phyloP scores from a whole-genome alignment of 495 filamentous ascomycete species.

The Hypomontagnella submonticulosa region DNA sequence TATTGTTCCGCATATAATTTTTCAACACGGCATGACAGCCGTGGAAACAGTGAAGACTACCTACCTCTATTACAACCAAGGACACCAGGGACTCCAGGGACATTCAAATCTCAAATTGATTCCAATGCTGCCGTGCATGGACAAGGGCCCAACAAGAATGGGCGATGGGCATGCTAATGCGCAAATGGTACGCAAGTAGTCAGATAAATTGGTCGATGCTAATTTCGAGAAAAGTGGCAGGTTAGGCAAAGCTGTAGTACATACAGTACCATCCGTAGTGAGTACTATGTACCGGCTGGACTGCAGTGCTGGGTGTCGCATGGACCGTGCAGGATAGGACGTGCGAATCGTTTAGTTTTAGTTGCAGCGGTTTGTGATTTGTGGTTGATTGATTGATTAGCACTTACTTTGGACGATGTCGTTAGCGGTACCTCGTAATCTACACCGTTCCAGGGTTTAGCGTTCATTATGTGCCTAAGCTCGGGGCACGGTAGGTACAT shows the following conservation, averaged over 20 bases:
- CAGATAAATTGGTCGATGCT: constrained; percentile 41
- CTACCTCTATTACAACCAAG: no score
- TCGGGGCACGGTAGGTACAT: no score
- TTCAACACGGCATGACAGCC: constrained; percentile 36
- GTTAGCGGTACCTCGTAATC: constrained; percentile 17
- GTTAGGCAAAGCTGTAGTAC: constrained; percentile 18
- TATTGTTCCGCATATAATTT: constrained; percentile 36
- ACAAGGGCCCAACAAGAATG: constrained; percentile 40
- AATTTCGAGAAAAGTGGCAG: constrained; percentile 41
- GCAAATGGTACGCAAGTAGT: constrained; percentile 23
- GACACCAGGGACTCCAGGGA: constrained; percentile 19
- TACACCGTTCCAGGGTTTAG: not conserved
- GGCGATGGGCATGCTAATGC: constrained; percentile 42
- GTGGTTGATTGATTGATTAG: not conserved
- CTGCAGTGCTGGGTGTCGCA: no score
- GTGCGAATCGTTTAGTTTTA: no score
- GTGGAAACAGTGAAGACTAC: constrained; percentile 7
- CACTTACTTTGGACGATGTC: constrained; percentile 3
- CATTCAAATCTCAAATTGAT: constrained; percentile 30
- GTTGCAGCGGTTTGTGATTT: no score
- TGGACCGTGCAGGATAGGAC: no score
- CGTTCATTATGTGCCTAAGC: no score
- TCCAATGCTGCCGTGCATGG: constrained; percentile 34
- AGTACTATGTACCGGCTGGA: not conserved
- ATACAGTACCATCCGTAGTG: not conserved